These are phyloP conservation scores for Wallacemonas sp. DNA, from an alignment of 208 protist species.

Conservation along the genomic window DNA sequence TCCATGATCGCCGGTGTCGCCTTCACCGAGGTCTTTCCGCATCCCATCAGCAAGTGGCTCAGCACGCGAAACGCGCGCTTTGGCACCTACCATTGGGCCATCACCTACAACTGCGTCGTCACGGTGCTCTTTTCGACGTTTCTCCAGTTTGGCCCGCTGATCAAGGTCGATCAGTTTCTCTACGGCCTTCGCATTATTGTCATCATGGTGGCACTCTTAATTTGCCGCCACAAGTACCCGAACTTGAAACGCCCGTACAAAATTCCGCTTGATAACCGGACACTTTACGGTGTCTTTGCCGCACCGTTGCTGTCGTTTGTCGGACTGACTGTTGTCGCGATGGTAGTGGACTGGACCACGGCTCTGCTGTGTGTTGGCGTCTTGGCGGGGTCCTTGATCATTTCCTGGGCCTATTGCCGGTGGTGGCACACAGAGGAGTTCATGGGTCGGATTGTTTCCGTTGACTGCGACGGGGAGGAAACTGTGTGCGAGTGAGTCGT, in stretches of 20 bases:
- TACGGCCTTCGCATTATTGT: slow-evolving; percentile 67
- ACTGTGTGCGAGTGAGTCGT: too few relatives aligned
- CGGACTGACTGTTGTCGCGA: slow-evolving; percentile 45
- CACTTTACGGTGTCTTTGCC: slow-evolving; percentile 42
- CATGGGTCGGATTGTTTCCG: slow-evolving; percentile 65
- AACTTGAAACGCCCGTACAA: slow-evolving; percentile 61
- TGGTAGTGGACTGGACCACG: slow-evolving; percentile 41
- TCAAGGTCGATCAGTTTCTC: slow-evolving; percentile 74
- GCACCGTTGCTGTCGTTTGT: slow-evolving; percentile 46
- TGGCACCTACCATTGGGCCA: slow-evolving; percentile 71
- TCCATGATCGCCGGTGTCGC: slow-evolving; percentile 69
- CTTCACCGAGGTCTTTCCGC: slow-evolving; percentile 69
- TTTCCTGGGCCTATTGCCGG: slow-evolving; percentile 50
- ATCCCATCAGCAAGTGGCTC: slow-evolving; percentile 51
- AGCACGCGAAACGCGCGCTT: slow-evolving; percentile 60
- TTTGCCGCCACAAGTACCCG: slow-evolving; percentile 63
- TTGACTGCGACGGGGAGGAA: slow-evolving; percentile 7
- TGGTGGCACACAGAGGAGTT: slow-evolving; percentile 57
- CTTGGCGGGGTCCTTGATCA: slow-evolving; percentile 27
- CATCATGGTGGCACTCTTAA: slow-evolving; percentile 65
- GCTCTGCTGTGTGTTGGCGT: slow-evolving; percentile 42
- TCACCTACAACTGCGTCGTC: slow-evolving; percentile 68
- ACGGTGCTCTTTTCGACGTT: slow-evolving; percentile 63
- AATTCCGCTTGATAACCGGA: slow-evolving; percentile 49
- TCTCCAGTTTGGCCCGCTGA: slow-evolving; percentile 64